Evolutionary conservation across 2,329 filamentous ascomycete species (phyloP), one percentile per base, ranked within the genome.

Genomic region (Dothistroma septosporum): DNA sequence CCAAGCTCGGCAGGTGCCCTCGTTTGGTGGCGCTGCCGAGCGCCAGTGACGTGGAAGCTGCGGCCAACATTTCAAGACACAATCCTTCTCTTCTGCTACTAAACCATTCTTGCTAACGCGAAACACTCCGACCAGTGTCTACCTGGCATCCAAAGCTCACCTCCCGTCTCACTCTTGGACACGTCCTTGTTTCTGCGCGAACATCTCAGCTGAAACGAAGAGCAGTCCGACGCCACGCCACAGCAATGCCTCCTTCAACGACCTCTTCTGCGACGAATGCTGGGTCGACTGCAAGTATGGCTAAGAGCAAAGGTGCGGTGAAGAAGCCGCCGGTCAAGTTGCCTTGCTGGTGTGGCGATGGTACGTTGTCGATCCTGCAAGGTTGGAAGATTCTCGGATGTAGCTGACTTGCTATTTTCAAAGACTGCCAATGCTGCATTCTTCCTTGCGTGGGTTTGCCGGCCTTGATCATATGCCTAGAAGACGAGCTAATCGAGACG

Each of bases 321-420:
- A 59, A 58, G 56, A 31, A 44, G 19, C 33, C 48, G 28, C 22
- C 49, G 14, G 64, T 72, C 60, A 72, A 71, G 62, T 63, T 70
- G 46, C 69, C 70, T 33, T 73, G 72, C 65, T 73, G 72, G 72
- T 73, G 72, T 53, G 72, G 72, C 12, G 50, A 53, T 35, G 50
- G 35, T 37, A 37, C 35, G 35, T 37, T 12, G 5, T 37, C 11
- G 14, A 6, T 28, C 24, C 6, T 28, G 24, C 2, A 28, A 37
- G 4, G 11, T 37, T 16, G 11, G 35, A 12, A 11, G 35, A 16
- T 37, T 37, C 9, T 16, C 16, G 35, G 9, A 37, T 4, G 16
- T 37, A 16, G 35, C 35, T 37, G 14, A 37, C 35, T 37, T 37
- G 35, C 35, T 37, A n/a, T 37, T 37, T 21, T 19, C 10, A 48